Evolutionary conservation across 495 filamentous ascomycete species (phyloP).

Genomic region (Podospora pseudoanserina): DNA sequence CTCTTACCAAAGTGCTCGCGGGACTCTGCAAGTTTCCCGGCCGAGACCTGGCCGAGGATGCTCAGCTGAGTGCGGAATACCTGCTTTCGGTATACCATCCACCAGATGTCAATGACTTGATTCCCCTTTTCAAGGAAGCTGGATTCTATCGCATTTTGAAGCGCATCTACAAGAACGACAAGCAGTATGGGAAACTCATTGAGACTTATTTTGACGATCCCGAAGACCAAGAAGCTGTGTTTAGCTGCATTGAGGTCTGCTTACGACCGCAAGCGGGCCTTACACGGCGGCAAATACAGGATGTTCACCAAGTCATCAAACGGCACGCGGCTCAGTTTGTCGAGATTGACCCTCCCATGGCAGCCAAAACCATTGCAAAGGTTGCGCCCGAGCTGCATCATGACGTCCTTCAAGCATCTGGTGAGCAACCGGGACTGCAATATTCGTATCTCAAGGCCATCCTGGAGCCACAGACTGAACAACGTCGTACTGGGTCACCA

Average conservation of each 20-base stretch:
- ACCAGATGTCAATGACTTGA: slow-evolving; percentile 68
- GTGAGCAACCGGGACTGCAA: slow-evolving; percentile 59
- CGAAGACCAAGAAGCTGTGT: slow-evolving; percentile 66
- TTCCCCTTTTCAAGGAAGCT: slow-evolving; percentile 74
- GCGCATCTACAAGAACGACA: slow-evolving; percentile 76
- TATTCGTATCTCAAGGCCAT: slow-evolving; percentile 76
- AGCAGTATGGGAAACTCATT: slow-evolving; percentile 73
- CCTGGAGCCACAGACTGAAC: slow-evolving; percentile 62
- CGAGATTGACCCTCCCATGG: slow-evolving; percentile 60
- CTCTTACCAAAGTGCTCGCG: slow-evolving; percentile 73
- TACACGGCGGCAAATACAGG: slow-evolving; percentile 68
- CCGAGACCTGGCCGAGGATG: slow-evolving; percentile 81
- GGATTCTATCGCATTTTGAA: slow-evolving; percentile 93
- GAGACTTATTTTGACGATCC: slow-evolving; percentile 83
- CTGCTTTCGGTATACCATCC: slow-evolving; percentile 90
- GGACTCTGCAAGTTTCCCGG: slow-evolving; percentile 82
- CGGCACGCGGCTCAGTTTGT: slow-evolving; percentile 65
- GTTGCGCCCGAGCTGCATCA: slow-evolving; percentile 69
- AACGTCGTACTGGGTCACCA: slow-evolving; percentile 33
- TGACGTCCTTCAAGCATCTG: slow-evolving; percentile 61
- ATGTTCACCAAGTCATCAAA: slow-evolving; percentile 69
- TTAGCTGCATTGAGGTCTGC: slow-evolving; percentile 77
- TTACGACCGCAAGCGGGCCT: slow-evolving; percentile 68
- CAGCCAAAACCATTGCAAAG: slow-evolving; percentile 65
- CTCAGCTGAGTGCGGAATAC: slow-evolving; percentile 93